Percentiles rank a stretch among this genome's conserved stretches.
Conservation (phyloP, 2,329 filamentous ascomycete species). For the Colletotrichum nymphaeae region DNA sequence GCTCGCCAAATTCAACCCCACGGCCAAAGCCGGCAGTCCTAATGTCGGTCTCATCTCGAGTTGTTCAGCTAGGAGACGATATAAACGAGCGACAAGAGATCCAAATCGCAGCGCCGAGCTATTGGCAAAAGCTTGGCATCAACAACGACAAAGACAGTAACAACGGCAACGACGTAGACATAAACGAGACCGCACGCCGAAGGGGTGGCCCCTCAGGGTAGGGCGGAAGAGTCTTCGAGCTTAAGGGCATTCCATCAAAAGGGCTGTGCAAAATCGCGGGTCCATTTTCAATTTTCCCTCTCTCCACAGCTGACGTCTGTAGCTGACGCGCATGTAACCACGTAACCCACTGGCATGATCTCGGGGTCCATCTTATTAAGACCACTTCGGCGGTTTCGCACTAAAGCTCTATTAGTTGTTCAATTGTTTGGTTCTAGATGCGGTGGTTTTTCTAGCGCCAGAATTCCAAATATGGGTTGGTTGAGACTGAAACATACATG, state of each 20-base stretch:
- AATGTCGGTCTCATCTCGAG: constrained; percentile 16
- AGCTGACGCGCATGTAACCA: constrained; percentile 12
- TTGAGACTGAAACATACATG: not conserved
- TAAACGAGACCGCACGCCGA: not conserved
- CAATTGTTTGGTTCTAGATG: not conserved
- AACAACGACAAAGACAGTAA: not conserved
- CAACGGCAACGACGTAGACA: not conserved
- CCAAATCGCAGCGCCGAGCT: not conserved
- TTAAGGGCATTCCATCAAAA: constrained; percentile 4
- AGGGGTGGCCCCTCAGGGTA: not conserved
- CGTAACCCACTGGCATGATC: constrained; percentile 18
- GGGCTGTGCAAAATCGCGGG: constrained; percentile 23
- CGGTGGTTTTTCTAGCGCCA: not conserved
- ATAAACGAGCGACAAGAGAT: not conserved
- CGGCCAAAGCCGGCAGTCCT: not conserved
- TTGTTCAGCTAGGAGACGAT: not conserved
- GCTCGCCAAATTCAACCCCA: constrained; percentile 11
- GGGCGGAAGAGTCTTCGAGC: not conserved
- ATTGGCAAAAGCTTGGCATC: constrained; percentile 13
- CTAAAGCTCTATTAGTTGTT: not conserved
- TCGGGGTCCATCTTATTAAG: not conserved
- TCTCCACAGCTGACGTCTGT: constrained; percentile 34
- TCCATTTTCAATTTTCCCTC: constrained; percentile 30
- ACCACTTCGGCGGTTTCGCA: not conserved
- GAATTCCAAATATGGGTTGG: not conserved